phyloP scores from a whole-genome alignment of 2,329 filamentous ascomycete species.

The Colletotrichum musae region DNA sequence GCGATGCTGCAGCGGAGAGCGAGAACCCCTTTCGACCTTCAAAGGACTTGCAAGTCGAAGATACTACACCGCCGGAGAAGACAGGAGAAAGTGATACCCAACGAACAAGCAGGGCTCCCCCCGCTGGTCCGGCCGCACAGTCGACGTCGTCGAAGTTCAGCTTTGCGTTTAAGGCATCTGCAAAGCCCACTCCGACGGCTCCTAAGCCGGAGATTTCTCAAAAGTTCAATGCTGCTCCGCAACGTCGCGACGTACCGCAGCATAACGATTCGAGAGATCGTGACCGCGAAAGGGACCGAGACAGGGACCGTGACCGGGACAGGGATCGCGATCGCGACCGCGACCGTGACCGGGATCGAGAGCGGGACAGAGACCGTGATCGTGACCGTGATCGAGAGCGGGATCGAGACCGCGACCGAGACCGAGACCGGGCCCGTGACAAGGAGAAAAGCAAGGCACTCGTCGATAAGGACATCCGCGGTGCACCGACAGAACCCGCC shows the following conservation, averaged over 20 bases:
- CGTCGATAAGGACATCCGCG: constrained; percentile 62
- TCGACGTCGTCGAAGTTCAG: constrained; percentile 80
- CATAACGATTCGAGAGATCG: constrained; percentile 48
- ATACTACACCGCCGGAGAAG: constrained; percentile 60
- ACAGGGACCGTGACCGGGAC: constrained; percentile 45
- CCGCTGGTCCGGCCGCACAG: constrained; percentile 67
- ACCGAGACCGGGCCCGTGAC: constrained; percentile 50
- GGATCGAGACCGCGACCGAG: constrained; percentile 51
- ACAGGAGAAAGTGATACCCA: constrained; percentile 66
- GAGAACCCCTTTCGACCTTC: constrained; percentile 75
- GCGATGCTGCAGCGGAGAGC: constrained; percentile 62
- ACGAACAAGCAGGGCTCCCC: constrained; percentile 67
- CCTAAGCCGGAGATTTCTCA: constrained; percentile 78
- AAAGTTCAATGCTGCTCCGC: constrained; percentile 76
- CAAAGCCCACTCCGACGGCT: constrained; percentile 68
- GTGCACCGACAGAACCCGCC: constrained; percentile 68
- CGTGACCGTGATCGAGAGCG: constrained; percentile 29
- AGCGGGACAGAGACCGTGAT: constrained; percentile 47
- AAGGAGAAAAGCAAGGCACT: constrained; percentile 50
- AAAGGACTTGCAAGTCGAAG: constrained; percentile 76
- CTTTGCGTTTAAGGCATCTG: constrained; percentile 89
- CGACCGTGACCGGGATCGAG: constrained; percentile 43
- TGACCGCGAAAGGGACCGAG: constrained; percentile 47
- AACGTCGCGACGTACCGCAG: constrained; percentile 57
- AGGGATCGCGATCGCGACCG: constrained; percentile 54